phyloP scores from a whole-genome alignment of 805 yeast species.

The Ogataea allantospora region DNA sequence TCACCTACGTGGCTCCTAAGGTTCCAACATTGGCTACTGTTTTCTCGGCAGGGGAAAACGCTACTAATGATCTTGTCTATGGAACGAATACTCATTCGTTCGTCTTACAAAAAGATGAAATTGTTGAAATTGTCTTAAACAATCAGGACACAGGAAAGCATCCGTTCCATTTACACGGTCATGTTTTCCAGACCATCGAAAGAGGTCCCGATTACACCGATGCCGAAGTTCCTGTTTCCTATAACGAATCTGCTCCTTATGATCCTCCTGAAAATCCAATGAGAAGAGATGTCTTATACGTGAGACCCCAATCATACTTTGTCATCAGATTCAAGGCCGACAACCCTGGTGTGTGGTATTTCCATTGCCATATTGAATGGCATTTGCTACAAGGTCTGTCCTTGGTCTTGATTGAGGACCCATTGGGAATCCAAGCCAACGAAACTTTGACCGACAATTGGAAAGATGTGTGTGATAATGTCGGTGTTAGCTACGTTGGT shows the following conservation, averaged over 20 bases:
- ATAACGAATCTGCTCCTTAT: conserved; percentile 49
- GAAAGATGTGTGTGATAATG: conserved; percentile 56
- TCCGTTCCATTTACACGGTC: conserved; percentile 98
- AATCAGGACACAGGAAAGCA: conserved; percentile 89
- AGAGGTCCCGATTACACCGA: conserved; percentile 63
- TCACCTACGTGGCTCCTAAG: conserved; percentile 74
- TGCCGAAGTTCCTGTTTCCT: conserved; percentile 54
- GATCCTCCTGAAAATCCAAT: conserved; percentile 73
- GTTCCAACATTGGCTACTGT: conserved; percentile 85
- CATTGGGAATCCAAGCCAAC: conserved; percentile 57
- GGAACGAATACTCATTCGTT: conserved; percentile 80
- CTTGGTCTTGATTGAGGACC: conserved; percentile 78
- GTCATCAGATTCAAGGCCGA: conserved; percentile 85
- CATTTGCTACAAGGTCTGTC: conserved; percentile 95
- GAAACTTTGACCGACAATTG: conserved; percentile 65
- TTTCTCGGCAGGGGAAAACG: conserved; percentile 63
- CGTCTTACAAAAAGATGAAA: conserved; percentile 63
- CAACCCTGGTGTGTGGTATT: conserved; percentile 98
- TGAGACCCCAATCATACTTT: conserved; percentile 80
- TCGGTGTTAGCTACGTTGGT: conserved; percentile 56
- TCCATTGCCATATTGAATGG: conserved; percentile 99
- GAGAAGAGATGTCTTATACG: conserved; percentile 79
- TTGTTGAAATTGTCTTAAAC: conserved; percentile 80
- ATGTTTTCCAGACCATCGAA: conserved; percentile 76
- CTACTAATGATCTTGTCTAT: conserved; percentile 54